These are phyloP conservation scores for Schizonepeta tenuifolia DNA, from an alignment of 257 asterid genomes.

Conservation along the genomic window DNA sequence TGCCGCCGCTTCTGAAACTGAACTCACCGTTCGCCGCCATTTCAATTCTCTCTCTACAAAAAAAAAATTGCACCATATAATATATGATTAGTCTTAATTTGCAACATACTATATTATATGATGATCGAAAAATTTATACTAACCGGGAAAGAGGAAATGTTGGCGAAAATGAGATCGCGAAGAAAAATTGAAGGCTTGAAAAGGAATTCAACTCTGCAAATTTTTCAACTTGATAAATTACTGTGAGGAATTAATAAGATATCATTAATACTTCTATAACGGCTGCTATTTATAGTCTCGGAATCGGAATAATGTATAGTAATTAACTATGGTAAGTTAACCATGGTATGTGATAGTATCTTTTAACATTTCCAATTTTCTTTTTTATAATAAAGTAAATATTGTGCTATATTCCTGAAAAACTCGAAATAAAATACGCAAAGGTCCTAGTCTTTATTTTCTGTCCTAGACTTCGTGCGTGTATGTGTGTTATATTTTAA, in stretches of 20 bases:
- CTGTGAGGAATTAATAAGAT: neutral
- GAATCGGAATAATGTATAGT: neutral
- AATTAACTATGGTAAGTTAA: slow-evolving; percentile 25
- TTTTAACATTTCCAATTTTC: neutral
- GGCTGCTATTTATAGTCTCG: neutral
- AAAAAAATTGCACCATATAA: neutral
- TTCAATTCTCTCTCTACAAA: neutral
- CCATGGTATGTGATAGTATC: slow-evolving; percentile 30
- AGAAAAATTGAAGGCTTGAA: slow-evolving; percentile 19
- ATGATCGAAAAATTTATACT: neutral
- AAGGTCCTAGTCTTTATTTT: too few species aligned
- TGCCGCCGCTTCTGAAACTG: slow-evolving; percentile 47
- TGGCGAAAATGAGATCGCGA: neutral
- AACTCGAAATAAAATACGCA: too few species aligned
- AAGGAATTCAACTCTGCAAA: slow-evolving; percentile 30
- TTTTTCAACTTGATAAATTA: neutral
- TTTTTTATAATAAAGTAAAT: neutral
- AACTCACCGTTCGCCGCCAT: slow-evolving; percentile 59
- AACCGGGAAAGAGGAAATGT: neutral
- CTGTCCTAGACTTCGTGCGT: too few species aligned
- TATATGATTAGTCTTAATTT: too few species aligned
- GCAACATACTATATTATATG: neutral
- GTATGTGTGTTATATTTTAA: too few species aligned
- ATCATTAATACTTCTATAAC: too few species aligned
- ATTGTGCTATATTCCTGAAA: neutral